Percentiles rank a stretch among this genome's conserved stretches.
phyloP scores from a whole-genome alignment of 306 rosid genomes.

The Cyamopsis tetragonoloba region DNA sequence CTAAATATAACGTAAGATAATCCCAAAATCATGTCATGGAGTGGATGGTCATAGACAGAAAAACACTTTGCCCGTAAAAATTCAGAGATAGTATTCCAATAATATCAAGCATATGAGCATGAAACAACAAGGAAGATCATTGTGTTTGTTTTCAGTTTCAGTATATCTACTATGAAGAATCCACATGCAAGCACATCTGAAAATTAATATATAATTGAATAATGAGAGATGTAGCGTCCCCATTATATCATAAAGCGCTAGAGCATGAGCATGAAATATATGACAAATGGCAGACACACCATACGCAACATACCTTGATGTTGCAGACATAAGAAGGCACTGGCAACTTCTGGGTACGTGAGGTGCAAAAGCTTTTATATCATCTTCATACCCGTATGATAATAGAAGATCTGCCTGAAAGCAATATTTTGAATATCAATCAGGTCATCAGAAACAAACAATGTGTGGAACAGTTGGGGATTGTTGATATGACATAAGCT shows the following conservation, averaged over 20 bases:
- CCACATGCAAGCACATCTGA: background rate
- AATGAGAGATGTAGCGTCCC: background rate
- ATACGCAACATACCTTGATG: slow-evolving; percentile 64
- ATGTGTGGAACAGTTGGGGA: background rate
- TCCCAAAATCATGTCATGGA: slow-evolving; percentile 11
- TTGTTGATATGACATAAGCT: background rate
- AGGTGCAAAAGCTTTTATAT: slow-evolving; percentile 73
- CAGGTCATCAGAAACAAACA: background rate
- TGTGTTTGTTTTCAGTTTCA: background rate
- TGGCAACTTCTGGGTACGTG: slow-evolving; percentile 86
- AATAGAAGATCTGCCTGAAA: slow-evolving; percentile 95
- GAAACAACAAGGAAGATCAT: background rate
- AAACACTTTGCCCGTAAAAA: background rate
- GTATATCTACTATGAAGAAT: background rate
- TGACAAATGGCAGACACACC: background rate
- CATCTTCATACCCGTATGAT: slow-evolving; percentile 88
- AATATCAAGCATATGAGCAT: background rate
- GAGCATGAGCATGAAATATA: background rate
- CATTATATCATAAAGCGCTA: slow-evolving; percentile 14
- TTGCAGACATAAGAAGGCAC: slow-evolving; percentile 97
- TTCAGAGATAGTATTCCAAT: background rate
- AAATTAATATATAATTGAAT: background rate
- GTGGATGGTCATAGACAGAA: background rate
- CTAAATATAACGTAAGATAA: background rate
- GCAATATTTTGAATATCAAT: slow-evolving; percentile 19